Conservation (phyloP, 23 red algal genomes). For the Gracilaria domingensis region DNA sequence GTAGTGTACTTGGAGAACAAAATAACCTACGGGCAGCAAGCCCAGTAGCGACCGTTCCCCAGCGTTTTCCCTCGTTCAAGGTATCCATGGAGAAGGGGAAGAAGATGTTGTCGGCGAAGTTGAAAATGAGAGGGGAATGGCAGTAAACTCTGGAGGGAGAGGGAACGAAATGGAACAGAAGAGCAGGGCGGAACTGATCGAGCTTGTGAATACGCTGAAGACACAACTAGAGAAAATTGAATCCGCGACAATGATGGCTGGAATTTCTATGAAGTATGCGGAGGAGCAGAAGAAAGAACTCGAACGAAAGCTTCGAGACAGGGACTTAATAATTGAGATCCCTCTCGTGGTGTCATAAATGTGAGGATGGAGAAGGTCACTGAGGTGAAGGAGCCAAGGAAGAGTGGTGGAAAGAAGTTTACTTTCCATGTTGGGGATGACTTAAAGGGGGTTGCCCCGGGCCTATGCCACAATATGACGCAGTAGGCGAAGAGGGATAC, state of each 20-base stretch:
- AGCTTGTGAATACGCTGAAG: background rate
- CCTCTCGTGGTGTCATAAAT: background rate
- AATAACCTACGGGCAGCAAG: no score
- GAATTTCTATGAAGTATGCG: background rate
- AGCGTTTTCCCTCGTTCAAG: no score
- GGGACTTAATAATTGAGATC: background rate
- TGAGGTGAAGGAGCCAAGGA: background rate
- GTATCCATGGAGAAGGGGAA: no score
- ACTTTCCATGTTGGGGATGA: background rate
- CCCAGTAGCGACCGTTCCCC: no score
- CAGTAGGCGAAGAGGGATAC: background rate
- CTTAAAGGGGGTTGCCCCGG: background rate
- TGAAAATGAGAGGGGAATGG: no score
- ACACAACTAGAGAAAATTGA: background rate
- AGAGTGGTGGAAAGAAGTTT: background rate
- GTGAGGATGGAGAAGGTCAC: background rate
- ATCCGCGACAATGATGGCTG: background rate
- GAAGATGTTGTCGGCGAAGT: no score
- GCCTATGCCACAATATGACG: background rate
- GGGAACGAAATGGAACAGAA: background rate
- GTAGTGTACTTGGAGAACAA: no score
- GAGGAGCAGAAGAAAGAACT: background rate
- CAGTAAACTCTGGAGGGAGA: no score
- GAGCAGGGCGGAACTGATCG: background rate
- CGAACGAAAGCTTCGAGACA: background rate